These are phyloP conservation scores for Microcyclosporella mali DNA, from an alignment of 2,329 filamentous ascomycete genomes.

Conservation along the genomic window DNA sequence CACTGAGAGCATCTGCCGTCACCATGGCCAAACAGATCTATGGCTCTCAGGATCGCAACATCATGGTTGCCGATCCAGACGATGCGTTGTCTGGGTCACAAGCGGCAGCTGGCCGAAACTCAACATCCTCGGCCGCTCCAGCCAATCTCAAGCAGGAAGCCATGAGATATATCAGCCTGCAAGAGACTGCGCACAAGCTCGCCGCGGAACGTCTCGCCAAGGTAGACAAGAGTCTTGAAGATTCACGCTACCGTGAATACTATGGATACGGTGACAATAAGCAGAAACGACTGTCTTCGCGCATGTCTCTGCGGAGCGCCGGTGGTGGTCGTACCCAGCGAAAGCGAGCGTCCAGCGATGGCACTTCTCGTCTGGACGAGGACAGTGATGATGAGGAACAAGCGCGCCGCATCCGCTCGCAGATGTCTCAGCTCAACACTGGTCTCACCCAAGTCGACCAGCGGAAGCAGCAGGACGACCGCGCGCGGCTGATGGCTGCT, in stretches of 20 bases:
- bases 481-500: conserved; percentile 66
- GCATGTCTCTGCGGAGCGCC: conserved; percentile 45
- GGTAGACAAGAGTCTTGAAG: conserved; percentile 62
- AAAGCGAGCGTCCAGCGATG: conserved; percentile 61
- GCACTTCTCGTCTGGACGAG: conserved; percentile 28
- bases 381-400: conserved; percentile 59
- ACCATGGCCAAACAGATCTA: conserved; percentile 91
- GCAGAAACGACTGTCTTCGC: conserved; percentile 44
- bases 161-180: conserved; percentile 56
- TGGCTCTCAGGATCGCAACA: conserved; percentile 47
- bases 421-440: conserved; percentile 72
- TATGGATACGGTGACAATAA: conserved; percentile 59
- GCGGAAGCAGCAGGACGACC: conserved; percentile 68
- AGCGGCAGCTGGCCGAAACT: conserved; percentile 23
- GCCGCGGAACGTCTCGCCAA: conserved; percentile 77
- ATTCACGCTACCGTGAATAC: conserved; percentile 64
- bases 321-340: conserved; percentile 39
- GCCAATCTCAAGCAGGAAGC: conserved; percentile 50
- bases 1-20: conserved; percentile 72
- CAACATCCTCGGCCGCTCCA: conserved; percentile 29
- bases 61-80: conserved; percentile 16
- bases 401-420: conserved; percentile 65
- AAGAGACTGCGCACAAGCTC: conserved; percentile 80
- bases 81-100: conserved; percentile 22
- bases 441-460: conserved; percentile 63